phyloP scores from a whole-genome alignment of 495 filamentous ascomycete species.

The Penicillium ochrochloron region DNA sequence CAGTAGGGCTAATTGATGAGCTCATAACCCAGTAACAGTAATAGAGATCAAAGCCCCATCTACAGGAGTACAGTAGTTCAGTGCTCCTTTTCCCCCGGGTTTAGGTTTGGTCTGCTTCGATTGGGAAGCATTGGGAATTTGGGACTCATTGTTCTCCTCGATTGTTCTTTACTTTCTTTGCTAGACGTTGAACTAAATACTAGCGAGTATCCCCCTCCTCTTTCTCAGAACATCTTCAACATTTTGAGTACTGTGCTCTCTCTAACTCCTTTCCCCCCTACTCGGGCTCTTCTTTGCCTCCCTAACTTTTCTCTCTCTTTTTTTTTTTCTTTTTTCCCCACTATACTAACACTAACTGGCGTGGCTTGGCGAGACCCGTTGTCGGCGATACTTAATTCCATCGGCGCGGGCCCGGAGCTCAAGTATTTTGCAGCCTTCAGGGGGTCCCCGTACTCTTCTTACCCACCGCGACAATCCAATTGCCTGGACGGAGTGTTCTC shows the following conservation, averaged over 20 bases:
- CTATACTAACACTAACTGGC: background rate
- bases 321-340: conserved; percentile 4
- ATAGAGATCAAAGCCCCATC: background rate
- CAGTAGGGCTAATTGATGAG: background rate
- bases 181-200: background rate
- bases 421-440: conserved; percentile 39
- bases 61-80: background rate
- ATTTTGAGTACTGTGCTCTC: background rate
- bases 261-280: background rate
- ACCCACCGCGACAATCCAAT: conserved; percentile 22
- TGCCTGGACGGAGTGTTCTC: conserved; percentile 15
- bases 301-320: conserved; percentile 11
- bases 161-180: conserved; percentile 12
- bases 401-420: conserved; percentile 27
- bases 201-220: background rate
- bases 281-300: background rate
- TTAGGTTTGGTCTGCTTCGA: background rate
- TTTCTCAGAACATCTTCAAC: background rate
- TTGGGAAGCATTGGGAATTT: background rate
- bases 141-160: conserved; percentile 11
- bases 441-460: conserved; percentile 31
- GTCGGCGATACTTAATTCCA: conserved; percentile 43
- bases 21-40: background rate
- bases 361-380: conserved; percentile 35
- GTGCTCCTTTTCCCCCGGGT: background rate